Base-by-base conservation (phyloP, 108 stramenopile species). In the Cylindrotheca fusiformis region DNA sequence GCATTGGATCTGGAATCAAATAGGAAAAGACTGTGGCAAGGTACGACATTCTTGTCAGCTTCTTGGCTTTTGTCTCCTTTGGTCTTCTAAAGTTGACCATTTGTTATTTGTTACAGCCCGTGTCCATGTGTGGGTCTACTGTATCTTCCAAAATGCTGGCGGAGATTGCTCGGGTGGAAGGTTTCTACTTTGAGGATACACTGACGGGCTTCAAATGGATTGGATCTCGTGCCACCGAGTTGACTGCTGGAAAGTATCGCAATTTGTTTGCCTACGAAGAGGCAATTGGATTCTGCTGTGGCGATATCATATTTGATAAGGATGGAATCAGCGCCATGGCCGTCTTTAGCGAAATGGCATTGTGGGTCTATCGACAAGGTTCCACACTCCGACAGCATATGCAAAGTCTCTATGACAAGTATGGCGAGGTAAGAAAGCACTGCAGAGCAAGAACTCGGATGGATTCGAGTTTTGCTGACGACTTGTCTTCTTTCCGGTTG, bases 121-220 rank as follows among this genome's bases (percentile, higher is more conserved):
- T 91, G 32, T 91, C 93, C 55, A 96, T 99, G 94, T 87, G 96
- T 44, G 95, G 91, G 28, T 94, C 90, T 20, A 93, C 95, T 0
- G 98, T 97, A 0, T 97, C 96, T 14, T 97, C 96, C 28, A 87
- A 94, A 76, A 93, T 96, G 83, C 78, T 99, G 5, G 59, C 72
- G 8, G 82, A 83, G 17, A 93, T 97, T 8, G 97, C 87, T 10
- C 61, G 81, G 12, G 69, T 36, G 31, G 95, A 99, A 66, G 96
- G 96, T 12, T 95, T 97, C 56, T 75, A 67, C 23, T 95, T 95
- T 71, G 94, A 94, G 63, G 97, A 97, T 58, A 97, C 97, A 20
- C 71, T 97, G 52, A 96, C 98, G 0, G 98, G 98, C 2, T 97
- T 96, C 75, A 98, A 97, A 70, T 97, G 96, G 96, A 95, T 98